Evolutionary conservation across 495 filamentous ascomycete genomes (phyloP).

Genomic region (Lindgomyces ingoldianus): DNA sequence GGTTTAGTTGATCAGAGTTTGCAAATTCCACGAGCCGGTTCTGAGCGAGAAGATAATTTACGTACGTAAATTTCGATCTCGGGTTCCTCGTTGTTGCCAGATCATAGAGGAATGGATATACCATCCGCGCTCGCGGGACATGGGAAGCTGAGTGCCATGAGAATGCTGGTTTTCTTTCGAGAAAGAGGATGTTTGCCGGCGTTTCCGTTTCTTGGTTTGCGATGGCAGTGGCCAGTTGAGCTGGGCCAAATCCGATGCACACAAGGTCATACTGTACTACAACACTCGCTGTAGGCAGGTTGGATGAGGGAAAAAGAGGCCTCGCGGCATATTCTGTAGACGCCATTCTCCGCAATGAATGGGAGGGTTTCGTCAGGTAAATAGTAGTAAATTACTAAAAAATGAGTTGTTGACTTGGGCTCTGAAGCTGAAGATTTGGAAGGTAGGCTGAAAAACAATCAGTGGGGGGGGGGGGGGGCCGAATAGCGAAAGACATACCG

Average conservation of each 20-base stretch:
- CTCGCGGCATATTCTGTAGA: slow-evolving; percentile 5
- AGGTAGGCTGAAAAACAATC: too few relatives aligned
- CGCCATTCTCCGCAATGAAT: slow-evolving; percentile 2
- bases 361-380: too few relatives aligned
- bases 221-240: slow-evolving; percentile 33
- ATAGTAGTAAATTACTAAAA: too few relatives aligned
- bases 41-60: slow-evolving; percentile 24
- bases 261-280: slow-evolving; percentile 22
- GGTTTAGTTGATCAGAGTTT: slow-evolving; percentile 28
- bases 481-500: too few relatives aligned
- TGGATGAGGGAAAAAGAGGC: neutral
- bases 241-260: slow-evolving; percentile 33
- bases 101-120: slow-evolving; percentile 25
- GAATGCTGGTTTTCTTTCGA: slow-evolving; percentile 25
- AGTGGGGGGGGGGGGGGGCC: too few relatives aligned
- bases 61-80: slow-evolving; percentile 25
- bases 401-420: too few relatives aligned
- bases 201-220: slow-evolving; percentile 21
- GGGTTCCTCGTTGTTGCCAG: slow-evolving; percentile 31
- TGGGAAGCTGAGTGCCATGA: slow-evolving; percentile 22
- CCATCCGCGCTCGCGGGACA: slow-evolving; percentile 24
- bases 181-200: slow-evolving; percentile 21
- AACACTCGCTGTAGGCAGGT: neutral
- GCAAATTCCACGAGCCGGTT: slow-evolving; percentile 30
- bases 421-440: too few relatives aligned